Base-by-base conservation (phyloP, 495 filamentous ascomycete genomes). In the Penicillium coprophilum region DNA sequence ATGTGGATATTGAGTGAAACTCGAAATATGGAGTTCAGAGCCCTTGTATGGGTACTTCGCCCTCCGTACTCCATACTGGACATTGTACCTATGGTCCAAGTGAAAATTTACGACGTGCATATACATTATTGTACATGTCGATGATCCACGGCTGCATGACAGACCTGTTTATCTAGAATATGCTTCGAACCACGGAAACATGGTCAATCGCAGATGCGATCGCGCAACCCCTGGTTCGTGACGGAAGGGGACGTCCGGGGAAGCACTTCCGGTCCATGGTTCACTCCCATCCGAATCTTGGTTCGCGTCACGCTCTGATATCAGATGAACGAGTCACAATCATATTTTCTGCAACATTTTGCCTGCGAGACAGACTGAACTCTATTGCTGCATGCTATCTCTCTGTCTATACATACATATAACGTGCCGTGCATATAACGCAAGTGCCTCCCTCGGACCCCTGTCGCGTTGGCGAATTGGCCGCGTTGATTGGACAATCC, bases 241-340 rank as follows among this genome's bases (percentile, higher is more conserved):
- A 53, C 50, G 59, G 60, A 58, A 59, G 34, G 53, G 58, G 56
- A 20, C 40, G 49, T 60, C 65, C 54, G 65, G 65, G 65, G 59
- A 63, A 65, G 47, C 24, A 10, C 11, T 46, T 24, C 60, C 57
- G 55, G 59, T 57, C 65, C 65, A 63, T 65, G 65, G 65, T 68
- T 65, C 62, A 58, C 57, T 59, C 48, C 65, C 59, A 62, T 45
- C 50, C 40, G 53, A 45, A 66, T 53, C 58, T 55, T 36, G 61
- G 43, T 57, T 53, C 54, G 45, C 44, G 9, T 43, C 31, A 32
- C 40, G 46, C 24, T 48, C 47, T 32, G 20, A 46, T 57, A 45
- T 46, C 55, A 45, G 39, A 43, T 23, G 11, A 9, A 40, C 24
- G 9, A 41, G 36, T 52, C 50, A 30, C 8, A 30, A 52, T 31